Conservation (phyloP, 2,329 filamentous ascomycete species). For the Coniella vitis region DNA sequence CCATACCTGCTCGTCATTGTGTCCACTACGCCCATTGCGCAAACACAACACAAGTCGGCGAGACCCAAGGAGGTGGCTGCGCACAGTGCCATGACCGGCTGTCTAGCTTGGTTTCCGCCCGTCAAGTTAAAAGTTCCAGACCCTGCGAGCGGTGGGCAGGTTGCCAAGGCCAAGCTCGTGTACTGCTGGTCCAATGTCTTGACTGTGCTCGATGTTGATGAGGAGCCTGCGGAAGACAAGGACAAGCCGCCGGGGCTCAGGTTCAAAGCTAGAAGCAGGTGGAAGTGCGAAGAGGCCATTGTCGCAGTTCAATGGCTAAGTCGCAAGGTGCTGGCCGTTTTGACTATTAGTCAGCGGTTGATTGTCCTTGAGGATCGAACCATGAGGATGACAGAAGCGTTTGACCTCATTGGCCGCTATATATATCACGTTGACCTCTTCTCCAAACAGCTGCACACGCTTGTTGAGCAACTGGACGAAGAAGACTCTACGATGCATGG, state of each 20-base stretch:
- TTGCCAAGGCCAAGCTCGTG: slow-evolving; percentile 79
- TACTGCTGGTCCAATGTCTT: slow-evolving; percentile 99
- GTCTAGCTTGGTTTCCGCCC: slow-evolving; percentile 93
- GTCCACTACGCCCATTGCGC: slow-evolving; percentile 90
- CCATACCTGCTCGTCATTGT: slow-evolving; percentile 95
- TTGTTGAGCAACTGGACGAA: slow-evolving; percentile 85
- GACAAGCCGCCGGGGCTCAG: slow-evolving; percentile 72
- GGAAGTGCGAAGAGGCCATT: slow-evolving; percentile 91
- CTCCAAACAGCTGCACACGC: slow-evolving; percentile 72
- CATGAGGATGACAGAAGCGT: slow-evolving; percentile 88
- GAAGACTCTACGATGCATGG: slow-evolving; percentile 87
- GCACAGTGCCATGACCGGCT: slow-evolving; percentile 88
- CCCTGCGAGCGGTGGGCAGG: slow-evolving; percentile 56
- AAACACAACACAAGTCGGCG: slow-evolving; percentile 91
- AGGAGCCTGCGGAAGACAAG: slow-evolving; percentile 59
- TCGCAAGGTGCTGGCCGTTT: slow-evolving; percentile 79
- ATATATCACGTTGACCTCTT: slow-evolving; percentile 91
- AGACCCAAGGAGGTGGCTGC: slow-evolving; percentile 85
- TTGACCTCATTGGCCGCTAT: slow-evolving; percentile 85
- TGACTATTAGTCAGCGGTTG: slow-evolving; percentile 90
- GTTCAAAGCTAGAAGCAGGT: slow-evolving; percentile 78
- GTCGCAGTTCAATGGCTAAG: slow-evolving; percentile 96
- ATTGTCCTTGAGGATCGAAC: slow-evolving; percentile 85
- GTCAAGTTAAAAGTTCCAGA: slow-evolving; percentile 81
- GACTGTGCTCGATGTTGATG: slow-evolving; percentile 83